These are phyloP conservation scores for Ophiosphaerella herpotricha DNA, from an alignment of 2,329 filamentous ascomycete genomes.

Conservation along the genomic window DNA sequence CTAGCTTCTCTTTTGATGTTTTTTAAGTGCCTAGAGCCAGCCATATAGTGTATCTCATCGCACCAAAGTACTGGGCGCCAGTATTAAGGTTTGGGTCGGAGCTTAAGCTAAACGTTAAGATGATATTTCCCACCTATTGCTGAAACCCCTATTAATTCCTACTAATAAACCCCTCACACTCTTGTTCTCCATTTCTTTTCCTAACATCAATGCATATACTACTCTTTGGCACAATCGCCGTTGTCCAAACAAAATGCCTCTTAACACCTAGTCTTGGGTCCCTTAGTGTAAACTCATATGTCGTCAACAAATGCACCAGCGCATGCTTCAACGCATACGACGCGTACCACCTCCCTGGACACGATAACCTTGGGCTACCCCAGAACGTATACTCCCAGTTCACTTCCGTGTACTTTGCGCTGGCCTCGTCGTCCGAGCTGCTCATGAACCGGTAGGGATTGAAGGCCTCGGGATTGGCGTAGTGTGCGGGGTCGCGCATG, in stretches of 20 bases:
- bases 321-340: background rate
- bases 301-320: background rate
- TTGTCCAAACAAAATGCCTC: background rate
- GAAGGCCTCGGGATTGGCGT: background rate
- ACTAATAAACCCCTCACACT: too few species aligned
- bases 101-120: too few species aligned
- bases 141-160: too few species aligned
- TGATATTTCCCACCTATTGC: too few species aligned
- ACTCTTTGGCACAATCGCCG: background rate
- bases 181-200: background rate
- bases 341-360: slow-evolving; percentile 2
- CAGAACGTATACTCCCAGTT: slow-evolving; percentile 5
- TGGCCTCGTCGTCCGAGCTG: background rate
- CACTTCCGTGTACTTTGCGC: slow-evolving; percentile 3
- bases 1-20: too few species aligned
- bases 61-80: too few species aligned
- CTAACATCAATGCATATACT: background rate
- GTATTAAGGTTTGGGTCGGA: too few species aligned
- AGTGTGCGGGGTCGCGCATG: background rate
- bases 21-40: too few species aligned
- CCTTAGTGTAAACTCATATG: background rate
- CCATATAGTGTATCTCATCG: too few species aligned
- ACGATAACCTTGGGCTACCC: slow-evolving; percentile 3
- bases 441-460: background rate
- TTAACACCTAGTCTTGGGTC: background rate